Conservation (phyloP, 768 basidiomycete species). For the Paxillus involutus region DNA sequence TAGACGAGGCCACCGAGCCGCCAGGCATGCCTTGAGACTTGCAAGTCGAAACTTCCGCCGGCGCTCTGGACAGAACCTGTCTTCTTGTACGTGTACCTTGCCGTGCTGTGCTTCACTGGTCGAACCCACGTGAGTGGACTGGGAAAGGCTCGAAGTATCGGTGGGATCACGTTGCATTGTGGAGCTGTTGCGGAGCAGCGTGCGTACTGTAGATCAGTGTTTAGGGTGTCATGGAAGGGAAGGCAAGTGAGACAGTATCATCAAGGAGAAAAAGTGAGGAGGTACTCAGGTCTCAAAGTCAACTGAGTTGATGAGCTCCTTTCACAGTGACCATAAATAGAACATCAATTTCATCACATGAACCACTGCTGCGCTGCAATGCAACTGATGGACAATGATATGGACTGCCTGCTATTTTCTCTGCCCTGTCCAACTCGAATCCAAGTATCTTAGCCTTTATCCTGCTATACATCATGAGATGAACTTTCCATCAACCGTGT, state of each 20-base stretch:
- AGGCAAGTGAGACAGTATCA: not conserved
- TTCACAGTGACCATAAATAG: not conserved
- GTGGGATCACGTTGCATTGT: slow-evolving; percentile 12
- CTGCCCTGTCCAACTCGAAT: not conserved
- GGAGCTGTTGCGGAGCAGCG: not conserved
- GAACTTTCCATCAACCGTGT: too few species aligned
- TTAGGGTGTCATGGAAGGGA: not conserved
- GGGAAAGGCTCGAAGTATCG: slow-evolving; percentile 5
- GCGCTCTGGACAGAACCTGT: not conserved
- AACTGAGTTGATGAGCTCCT: not conserved
- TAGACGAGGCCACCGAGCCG: slow-evolving; percentile 19
- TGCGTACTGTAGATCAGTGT: not conserved
- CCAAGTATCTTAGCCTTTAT: not conserved
- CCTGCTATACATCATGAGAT: too few species aligned
- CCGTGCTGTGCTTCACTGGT: not conserved
- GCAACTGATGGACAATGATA: not conserved
- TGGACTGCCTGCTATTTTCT: not conserved
- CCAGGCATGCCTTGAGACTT: slow-evolving; percentile 5
- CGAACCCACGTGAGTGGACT: slow-evolving; percentile 12
- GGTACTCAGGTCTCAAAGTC: not conserved
- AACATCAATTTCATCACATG: not conserved
- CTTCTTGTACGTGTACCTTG: slow-evolving; percentile 7
- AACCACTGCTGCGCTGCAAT: not conserved
- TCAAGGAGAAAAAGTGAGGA: not conserved
- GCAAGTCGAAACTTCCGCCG: slow-evolving; percentile 1